A percentile compares a stretch with the other conserved stretches of the same genome.
phyloP scores from a whole-genome alignment of 371 early-diverging fungal species.

The Massospora cicadina region DNA sequence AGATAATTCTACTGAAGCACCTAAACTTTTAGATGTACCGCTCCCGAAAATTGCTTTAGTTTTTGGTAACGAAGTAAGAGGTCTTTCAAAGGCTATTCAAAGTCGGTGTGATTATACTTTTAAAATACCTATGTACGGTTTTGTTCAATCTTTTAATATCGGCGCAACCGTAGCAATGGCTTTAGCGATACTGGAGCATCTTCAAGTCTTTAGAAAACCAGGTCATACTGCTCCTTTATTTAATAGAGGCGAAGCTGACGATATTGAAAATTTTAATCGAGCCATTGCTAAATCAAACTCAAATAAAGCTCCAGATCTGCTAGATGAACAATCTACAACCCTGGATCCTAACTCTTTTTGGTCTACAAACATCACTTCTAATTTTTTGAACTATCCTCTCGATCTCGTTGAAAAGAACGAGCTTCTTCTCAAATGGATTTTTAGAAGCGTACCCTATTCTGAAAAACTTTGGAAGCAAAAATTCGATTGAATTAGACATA shows the following conservation, averaged over 20 bases:
- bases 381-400: background rate
- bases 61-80: constrained; percentile 10
- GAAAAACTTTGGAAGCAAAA: background rate
- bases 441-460: background rate
- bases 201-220: background rate
- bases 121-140: constrained; percentile 8
- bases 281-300: background rate
- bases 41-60: constrained; percentile 7
- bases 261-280: background rate
- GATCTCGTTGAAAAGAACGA: background rate
- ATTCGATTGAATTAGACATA: background rate
- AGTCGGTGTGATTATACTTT: background rate
- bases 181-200: background rate
- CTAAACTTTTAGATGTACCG: background rate
- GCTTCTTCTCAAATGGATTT: background rate
- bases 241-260: background rate
- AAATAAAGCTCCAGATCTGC: background rate
- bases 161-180: background rate
- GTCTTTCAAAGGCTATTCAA: background rate
- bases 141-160: constrained; percentile 4
- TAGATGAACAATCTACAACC: background rate
- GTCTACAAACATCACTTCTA: background rate
- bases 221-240: background rate
- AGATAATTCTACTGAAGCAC: background rate
- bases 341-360: background rate